Evolutionary conservation across 2,329 filamentous ascomycete species (phyloP).

Genomic region (Pezicula carpinea): DNA sequence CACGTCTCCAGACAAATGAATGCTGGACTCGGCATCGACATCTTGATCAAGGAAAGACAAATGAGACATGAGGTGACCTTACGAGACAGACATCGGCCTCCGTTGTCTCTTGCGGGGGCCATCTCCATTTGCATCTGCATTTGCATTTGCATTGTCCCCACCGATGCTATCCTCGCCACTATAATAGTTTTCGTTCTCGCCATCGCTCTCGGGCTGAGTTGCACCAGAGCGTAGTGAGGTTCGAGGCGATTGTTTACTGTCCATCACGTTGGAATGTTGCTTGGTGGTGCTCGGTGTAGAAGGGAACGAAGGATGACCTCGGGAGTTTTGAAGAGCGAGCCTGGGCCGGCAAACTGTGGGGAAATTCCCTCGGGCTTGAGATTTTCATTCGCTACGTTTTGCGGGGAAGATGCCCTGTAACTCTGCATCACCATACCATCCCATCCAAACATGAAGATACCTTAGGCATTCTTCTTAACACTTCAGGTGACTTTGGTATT

Average conservation of each 20-base stretch:
- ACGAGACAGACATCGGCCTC: constrained; percentile 46
- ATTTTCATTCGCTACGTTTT: no score
- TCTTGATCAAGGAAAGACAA: constrained; percentile 11
- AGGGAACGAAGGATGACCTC: constrained; percentile 16
- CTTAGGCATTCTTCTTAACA: no score
- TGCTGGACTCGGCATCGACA: constrained; percentile 10
- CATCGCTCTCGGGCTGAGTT: constrained; percentile 27
- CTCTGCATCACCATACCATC: no score
- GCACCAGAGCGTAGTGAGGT: constrained; percentile 17
- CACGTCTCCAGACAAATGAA: constrained; percentile 7
- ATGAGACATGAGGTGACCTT: constrained; percentile 26
- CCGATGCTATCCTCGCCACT: constrained; percentile 25
- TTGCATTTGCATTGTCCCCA: constrained; percentile 25
- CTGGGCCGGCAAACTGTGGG: background rate
- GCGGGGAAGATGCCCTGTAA: no score
- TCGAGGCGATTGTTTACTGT: constrained; percentile 25
- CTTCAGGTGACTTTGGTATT: no score
- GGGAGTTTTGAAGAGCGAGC: constrained; percentile 16
- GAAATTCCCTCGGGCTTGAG: no score
- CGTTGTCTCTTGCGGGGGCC: constrained; percentile 41
- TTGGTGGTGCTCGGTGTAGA: constrained; percentile 20
- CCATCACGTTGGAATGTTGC: constrained; percentile 17
- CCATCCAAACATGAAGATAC: no score
- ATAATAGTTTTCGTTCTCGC: constrained; percentile 22
- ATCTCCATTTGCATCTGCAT: constrained; percentile 26